Evolutionary conservation across 1,139 yeast genomes (phyloP).

Genomic region (Lodderomyces metapsilosis): DNA sequence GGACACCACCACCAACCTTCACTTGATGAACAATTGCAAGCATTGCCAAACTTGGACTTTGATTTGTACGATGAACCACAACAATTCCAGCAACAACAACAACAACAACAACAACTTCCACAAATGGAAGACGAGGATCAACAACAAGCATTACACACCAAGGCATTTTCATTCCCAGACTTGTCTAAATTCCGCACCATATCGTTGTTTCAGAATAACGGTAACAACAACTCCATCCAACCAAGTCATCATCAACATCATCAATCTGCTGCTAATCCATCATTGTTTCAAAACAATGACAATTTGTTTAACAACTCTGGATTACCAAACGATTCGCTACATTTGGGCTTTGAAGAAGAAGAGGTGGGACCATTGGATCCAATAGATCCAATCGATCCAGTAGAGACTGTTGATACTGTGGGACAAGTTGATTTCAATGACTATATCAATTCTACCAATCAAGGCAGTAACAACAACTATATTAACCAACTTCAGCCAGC

Average conservation of each 20-base stretch:
- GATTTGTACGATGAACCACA: constrained; percentile 3
- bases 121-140: no score
- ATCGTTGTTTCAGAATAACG: constrained; percentile 3
- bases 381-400: neutral
- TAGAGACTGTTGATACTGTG: neutral
- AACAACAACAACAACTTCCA: no score
- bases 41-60: constrained; percentile 3
- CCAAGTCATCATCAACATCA: neutral
- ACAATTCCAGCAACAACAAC: neutral
- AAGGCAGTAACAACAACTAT: neutral
- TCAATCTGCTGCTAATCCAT: neutral
- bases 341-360: neutral
- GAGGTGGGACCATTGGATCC: no score
- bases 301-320: neutral
- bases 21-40: constrained; percentile 10
- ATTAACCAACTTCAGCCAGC: neutral
- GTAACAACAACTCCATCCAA: neutral
- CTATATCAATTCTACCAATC: neutral
- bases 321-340: neutral
- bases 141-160: constrained; percentile 6
- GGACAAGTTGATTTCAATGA: constrained; percentile 1
- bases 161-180: constrained; percentile 32
- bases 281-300: neutral
- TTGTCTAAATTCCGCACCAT: constrained; percentile 18
- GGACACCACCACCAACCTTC: constrained; percentile 1